These are phyloP conservation scores for Hydnomerulius pinastri DNA, from an alignment of 768 basidiomycete species.

Conservation along the genomic window DNA sequence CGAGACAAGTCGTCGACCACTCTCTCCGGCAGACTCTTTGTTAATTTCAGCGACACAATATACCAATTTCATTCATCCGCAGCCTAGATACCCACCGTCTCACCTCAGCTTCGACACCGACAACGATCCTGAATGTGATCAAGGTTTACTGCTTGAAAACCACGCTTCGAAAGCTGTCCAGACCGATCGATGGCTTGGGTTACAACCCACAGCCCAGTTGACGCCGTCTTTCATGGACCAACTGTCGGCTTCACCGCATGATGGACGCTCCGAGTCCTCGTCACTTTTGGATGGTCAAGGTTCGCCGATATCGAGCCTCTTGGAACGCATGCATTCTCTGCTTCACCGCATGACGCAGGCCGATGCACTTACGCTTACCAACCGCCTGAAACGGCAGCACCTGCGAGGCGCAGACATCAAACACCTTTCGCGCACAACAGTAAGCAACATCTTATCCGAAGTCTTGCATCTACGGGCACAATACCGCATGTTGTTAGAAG, in stretches of 20 bases:
- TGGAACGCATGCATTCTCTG: conserved; percentile 66
- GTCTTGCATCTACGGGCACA: conserved; percentile 65
- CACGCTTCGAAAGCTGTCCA: conserved; percentile 69
- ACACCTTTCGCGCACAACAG: conserved; percentile 82
- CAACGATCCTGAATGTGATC: conserved; percentile 39
- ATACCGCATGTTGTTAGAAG: conserved; percentile 74
- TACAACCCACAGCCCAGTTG: conserved; percentile 34
- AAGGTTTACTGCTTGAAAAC: conserved; percentile 31
- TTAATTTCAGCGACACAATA: conserved; percentile 26
- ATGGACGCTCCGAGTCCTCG: conserved; percentile 74
- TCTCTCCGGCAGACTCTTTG: conserved; percentile 43
- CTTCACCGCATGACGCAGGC: conserved; percentile 68
- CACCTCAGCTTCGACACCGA: conserved; percentile 46
- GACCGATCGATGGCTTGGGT: conserved; percentile 50
- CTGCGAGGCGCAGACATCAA: conserved; percentile 83
- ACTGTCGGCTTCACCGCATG: conserved; percentile 48
- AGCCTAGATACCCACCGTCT: conserved; percentile 26
- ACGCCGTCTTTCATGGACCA: conserved; percentile 37
- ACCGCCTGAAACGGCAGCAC: conserved; percentile 88
- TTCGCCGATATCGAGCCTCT: conserved; percentile 49
- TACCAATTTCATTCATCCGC: conserved; percentile 25
- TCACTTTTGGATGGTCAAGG: conserved; percentile 60
- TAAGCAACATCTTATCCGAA: conserved; percentile 74
- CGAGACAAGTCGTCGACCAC: conserved; percentile 42
- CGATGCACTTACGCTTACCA: conserved; percentile 85